phyloP scores from a whole-genome alignment of 2,329 filamentous ascomycete genomes.

The Pseudopyricularia cyperi region DNA sequence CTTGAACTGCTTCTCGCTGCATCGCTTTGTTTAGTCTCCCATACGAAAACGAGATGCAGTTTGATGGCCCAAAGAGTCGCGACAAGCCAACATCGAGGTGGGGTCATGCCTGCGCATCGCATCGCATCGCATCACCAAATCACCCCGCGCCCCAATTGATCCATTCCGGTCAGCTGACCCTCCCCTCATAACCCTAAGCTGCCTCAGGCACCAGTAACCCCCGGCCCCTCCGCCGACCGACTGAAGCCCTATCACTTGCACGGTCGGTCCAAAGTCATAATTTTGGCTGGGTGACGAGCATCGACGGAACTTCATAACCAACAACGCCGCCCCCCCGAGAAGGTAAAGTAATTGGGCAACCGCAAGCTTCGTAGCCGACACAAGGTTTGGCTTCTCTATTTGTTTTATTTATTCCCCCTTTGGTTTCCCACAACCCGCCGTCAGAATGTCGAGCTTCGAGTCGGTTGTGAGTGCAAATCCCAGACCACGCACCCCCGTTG shows the following conservation, averaged over 20 bases:
- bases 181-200: conserved; percentile 1
- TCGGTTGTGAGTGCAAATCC: conserved; percentile 47
- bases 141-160: background rate
- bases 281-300: conserved; percentile 4
- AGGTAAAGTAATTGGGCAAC: conserved; percentile 4
- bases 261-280: conserved; percentile 1
- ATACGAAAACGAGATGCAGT: too few relatives aligned
- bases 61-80: background rate
- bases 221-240: background rate
- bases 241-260: conserved; percentile 2
- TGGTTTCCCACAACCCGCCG: background rate
- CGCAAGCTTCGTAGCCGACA: conserved; percentile 8
- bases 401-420: conserved; percentile 4
- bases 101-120: background rate
- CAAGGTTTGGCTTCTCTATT: conserved; percentile 10
- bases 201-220: conserved; percentile 1
- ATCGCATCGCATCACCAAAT: background rate
- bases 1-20: background rate
- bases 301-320: conserved; percentile 5
- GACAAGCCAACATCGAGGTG: background rate
- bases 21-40: background rate
- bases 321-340: conserved; percentile 1
- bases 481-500: background rate
- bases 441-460: conserved; percentile 57
- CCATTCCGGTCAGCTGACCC: background rate